Percentiles rank a stretch among this genome's conserved stretches.
phyloP scores from a whole-genome alignment of 164 flowering plant species.

The Kingdonia uniflora region DNA sequence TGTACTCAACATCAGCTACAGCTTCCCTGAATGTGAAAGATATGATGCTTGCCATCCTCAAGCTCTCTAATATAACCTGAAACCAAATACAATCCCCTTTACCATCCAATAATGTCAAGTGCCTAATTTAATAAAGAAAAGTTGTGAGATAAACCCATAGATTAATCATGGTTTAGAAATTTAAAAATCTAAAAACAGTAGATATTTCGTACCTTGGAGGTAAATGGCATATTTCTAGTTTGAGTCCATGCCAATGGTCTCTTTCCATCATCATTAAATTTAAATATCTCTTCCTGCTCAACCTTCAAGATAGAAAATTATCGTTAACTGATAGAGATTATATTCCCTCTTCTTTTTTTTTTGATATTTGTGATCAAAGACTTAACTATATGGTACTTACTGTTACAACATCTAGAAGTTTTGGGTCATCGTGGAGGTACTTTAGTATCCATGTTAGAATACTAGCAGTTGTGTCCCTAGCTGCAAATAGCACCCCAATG shows the following conservation, averaged over 20 bases:
- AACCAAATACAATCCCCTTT: too few relatives aligned
- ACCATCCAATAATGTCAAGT: too few relatives aligned
- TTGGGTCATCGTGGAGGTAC: slow-evolving; percentile 67
- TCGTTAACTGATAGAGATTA: background rate
- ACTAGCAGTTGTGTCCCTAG: slow-evolving; percentile 87
- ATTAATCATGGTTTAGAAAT: too few relatives aligned
- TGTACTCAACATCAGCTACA: slow-evolving; percentile 73
- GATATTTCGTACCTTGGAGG: slow-evolving; percentile 35
- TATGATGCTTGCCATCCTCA: slow-evolving; percentile 85
- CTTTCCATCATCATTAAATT: slow-evolving; percentile 25
- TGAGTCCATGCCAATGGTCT: slow-evolving; percentile 52
- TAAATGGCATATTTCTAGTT: slow-evolving; percentile 68
- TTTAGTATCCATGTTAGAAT: slow-evolving; percentile 38
- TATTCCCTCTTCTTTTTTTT: too few relatives aligned
- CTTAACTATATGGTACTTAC: slow-evolving; percentile 20
- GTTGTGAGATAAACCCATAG: too few relatives aligned
- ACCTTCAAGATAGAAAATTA: slow-evolving; percentile 28
- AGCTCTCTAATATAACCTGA: slow-evolving; percentile 69
- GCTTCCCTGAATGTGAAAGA: slow-evolving; percentile 90
- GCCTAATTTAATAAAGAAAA: too few relatives aligned
- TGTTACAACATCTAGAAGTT: slow-evolving; percentile 63
- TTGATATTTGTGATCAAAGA: too few relatives aligned
- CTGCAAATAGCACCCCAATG: slow-evolving; percentile 87
- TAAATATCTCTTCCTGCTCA: slow-evolving; percentile 49
- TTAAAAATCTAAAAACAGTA: background rate